Evolutionary conservation across 371 early-diverging fungal genomes (phyloP).

Genomic region (Rhizopus sp.): DNA sequence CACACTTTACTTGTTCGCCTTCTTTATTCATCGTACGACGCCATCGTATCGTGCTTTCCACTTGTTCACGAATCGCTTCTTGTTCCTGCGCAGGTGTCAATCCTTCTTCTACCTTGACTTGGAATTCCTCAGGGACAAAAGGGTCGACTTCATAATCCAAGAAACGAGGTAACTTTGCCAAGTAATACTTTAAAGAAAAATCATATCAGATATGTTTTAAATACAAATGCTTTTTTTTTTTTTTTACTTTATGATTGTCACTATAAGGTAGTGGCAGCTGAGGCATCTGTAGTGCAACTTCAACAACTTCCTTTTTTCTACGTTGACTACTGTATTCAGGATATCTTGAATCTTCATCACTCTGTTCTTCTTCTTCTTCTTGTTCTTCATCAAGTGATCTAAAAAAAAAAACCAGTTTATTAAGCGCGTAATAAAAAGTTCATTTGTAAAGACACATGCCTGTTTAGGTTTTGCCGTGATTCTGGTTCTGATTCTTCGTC

Average conservation of each 20-base stretch:
- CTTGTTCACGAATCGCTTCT: constrained; percentile 55
- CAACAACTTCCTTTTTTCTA: constrained; percentile 36
- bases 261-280: constrained; percentile 40
- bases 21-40: constrained; percentile 46
- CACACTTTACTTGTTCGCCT: constrained; percentile 34
- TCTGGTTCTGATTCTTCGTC: constrained; percentile 35
- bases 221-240: neutral
- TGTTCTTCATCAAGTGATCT: neutral
- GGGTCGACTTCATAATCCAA: constrained; percentile 69
- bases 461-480: constrained; percentile 29
- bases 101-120: constrained; percentile 47
- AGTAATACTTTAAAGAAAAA: constrained; percentile 48
- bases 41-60: constrained; percentile 85
- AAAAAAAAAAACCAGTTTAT: neutral
- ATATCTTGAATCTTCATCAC: constrained; percentile 17
- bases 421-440: no score
- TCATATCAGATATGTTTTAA: neutral
- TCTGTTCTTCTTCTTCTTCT: constrained; percentile 45
- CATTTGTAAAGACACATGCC: neutral
- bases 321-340: constrained; percentile 32
- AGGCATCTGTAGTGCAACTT: constrained; percentile 40
- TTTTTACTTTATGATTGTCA: constrained; percentile 36
- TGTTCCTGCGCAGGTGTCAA: constrained; percentile 41
- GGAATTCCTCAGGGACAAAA: constrained; percentile 66
- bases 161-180: constrained; percentile 76